A percentile compares a stretch with the other conserved stretches of the same genome.
These are phyloP conservation scores for Themeda triandra DNA, from an alignment of 176 grass and related monocot genomes.

Conservation along the genomic window DNA sequence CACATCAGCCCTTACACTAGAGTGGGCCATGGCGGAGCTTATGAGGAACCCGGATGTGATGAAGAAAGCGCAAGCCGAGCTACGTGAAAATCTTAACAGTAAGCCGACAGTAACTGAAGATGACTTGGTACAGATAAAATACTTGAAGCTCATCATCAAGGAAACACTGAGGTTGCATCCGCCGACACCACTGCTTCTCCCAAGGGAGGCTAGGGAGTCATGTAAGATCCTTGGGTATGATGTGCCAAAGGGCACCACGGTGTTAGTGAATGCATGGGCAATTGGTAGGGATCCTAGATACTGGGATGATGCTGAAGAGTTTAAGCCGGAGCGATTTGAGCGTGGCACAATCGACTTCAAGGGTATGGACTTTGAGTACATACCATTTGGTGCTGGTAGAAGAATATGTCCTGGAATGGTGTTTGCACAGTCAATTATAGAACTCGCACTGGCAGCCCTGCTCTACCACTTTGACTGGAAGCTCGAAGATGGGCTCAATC, in stretches of 20 bases:
- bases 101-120: background rate
- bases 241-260: background rate
- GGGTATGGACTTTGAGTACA: too few species aligned
- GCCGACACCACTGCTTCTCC: background rate
- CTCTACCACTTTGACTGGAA: too few species aligned
- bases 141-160: slow-evolving; percentile 10
- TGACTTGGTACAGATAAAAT: background rate
- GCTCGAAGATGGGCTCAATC: too few species aligned
- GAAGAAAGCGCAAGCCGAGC: slow-evolving; percentile 2
- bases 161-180: slow-evolving; percentile 11
- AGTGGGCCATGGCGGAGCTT: slow-evolving; percentile 33
- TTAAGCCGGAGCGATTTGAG: too few species aligned
- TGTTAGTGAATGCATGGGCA: background rate
- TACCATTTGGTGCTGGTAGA: too few species aligned
- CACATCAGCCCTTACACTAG: background rate
- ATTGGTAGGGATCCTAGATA: too few species aligned
- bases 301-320: too few species aligned
- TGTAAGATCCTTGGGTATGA: background rate
- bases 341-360: too few species aligned
- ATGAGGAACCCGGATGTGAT: background rate
- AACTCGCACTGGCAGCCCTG: too few species aligned
- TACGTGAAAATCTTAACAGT: background rate
- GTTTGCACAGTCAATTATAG: background rate
- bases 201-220: background rate
- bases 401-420: background rate